Conservation (phyloP, 345 rosid genomes). For the Heritiera fomes region DNA sequence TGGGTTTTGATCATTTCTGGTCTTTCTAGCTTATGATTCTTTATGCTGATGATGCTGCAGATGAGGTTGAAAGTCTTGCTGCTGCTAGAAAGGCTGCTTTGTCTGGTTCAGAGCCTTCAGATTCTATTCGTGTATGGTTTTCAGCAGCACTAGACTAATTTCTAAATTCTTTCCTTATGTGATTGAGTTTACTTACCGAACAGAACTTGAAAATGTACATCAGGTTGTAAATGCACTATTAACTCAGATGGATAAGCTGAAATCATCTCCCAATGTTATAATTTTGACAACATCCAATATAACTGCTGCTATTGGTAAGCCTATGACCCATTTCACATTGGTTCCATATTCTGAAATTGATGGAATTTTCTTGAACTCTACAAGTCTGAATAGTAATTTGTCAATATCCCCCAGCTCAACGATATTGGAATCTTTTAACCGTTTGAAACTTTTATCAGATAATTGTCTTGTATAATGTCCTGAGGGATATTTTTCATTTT, state of each 20-base stretch:
- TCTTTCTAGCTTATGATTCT: slow-evolving; percentile 27
- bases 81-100: slow-evolving; percentile 95
- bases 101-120: slow-evolving; percentile 99
- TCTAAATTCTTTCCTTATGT: not conserved
- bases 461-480: not conserved
- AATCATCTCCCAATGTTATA: slow-evolving; percentile 86
- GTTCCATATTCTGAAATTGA: not conserved
- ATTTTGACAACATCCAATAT: slow-evolving; percentile 94
- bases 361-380: not conserved
- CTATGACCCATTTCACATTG: slow-evolving; percentile 11
- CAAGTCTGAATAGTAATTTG: not conserved
- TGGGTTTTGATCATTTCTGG: slow-evolving; percentile 6
- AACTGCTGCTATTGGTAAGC: slow-evolving; percentile 96
- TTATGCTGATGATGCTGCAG: slow-evolving; percentile 52
- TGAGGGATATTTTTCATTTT: slow-evolving; percentile 2
- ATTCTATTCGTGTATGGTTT: slow-evolving; percentile 80
- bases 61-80: slow-evolving; percentile 99
- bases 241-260: slow-evolving; percentile 96
- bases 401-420: not conserved
- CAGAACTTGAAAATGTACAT: slow-evolving; percentile 23
- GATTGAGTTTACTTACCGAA: not conserved
- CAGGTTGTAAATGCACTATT: slow-evolving; percentile 98
- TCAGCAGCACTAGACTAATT: not conserved
- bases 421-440: not conserved
- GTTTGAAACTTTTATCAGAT: not conserved